Evolutionary conservation across 2,329 filamentous ascomycete genomes (phyloP), one percentile per base, ranked within the genome.

Genomic region (Drechslerella coelobrocha): DNA sequence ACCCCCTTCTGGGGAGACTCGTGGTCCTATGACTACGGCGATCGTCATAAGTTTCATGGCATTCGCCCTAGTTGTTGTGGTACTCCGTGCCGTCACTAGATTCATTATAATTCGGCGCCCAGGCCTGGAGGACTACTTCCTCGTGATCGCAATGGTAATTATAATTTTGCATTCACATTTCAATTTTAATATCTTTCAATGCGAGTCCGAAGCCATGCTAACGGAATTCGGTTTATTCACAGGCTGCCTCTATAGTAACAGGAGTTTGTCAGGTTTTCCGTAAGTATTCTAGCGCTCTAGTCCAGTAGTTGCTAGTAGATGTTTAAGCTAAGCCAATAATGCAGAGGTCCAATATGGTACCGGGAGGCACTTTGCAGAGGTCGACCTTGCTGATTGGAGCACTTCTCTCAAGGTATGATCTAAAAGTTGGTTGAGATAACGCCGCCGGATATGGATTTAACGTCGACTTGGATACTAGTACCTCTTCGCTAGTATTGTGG

Each of bases 341-440:
- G 7, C 12, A 66, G 61, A 68, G 56, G 63, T 68, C 6, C 63
- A 68, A 52, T 68, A 68, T 56, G 63, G 63, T 17, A 68, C 63
- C 17, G 63, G 63, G 27, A 55, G 56, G n/a, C 63, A 68, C 48
- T 68, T 68, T 21, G 51, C 56, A n/a, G 63, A 68, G 39, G 63
- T 68, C 9, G 63, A 68, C 29, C 23, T 61, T 8, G 56, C 56
- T 6, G 63, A 68, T 19, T 68, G 63, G 63, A 68, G 63, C 45
- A 68, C 56, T 19, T 68, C 63, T 4, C 56, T 68, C 19, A 68
- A 68, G 27, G 63, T 68, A 39, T 29, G 45, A 6, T 45, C 6
- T 31, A 12, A 21, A 21, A 5, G 9, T 10, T 45, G 12, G 3
- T n/a, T n/a, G n/a, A n/a, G n/a, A n/a, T n/a, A n/a, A n/a, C n/a